A percentile compares a stretch with the other conserved stretches of the same genome.
These are phyloP conservation scores for Venturia effusa DNA, from an alignment of 2,329 filamentous ascomycete species.

Conservation along the genomic window DNA sequence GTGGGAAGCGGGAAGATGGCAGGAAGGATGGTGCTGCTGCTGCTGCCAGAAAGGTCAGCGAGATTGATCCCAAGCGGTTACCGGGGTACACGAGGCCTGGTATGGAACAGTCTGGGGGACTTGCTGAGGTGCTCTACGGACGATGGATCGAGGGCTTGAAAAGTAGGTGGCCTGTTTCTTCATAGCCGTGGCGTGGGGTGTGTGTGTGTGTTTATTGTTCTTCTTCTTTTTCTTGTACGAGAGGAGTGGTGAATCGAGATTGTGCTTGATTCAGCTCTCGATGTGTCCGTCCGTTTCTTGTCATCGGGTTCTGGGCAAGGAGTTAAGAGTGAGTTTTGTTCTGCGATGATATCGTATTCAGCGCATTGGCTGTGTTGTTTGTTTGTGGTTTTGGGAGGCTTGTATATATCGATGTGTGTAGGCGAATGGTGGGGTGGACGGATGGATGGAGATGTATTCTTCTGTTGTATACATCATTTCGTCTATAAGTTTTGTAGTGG, in stretches of 20 bases:
- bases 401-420: no score
- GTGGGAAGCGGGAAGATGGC: neutral
- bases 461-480: no score
- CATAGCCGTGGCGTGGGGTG: neutral
- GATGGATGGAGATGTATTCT: no score
- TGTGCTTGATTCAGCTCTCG: neutral
- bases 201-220: no score
- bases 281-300: no score
- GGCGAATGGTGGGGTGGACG: no score
- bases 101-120: constrained; percentile 85
- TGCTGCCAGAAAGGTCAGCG: constrained; percentile 17
- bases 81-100: constrained; percentile 53
- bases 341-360: no score
- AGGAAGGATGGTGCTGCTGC: constrained; percentile 20
- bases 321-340: no score
- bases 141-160: constrained; percentile 81
- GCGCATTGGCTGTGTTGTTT: no score
- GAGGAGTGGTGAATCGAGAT: neutral
- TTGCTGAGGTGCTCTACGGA: constrained; percentile 82
- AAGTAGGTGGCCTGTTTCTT: constrained; percentile 27
- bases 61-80: constrained; percentile 38
- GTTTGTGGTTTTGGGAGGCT: no score
- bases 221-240: neutral
- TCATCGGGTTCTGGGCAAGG: no score
- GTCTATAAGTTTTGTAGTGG: no score